phyloP scores from a whole-genome alignment of 2,329 filamentous ascomycete genomes.

The Scedosporium aurantiacum region DNA sequence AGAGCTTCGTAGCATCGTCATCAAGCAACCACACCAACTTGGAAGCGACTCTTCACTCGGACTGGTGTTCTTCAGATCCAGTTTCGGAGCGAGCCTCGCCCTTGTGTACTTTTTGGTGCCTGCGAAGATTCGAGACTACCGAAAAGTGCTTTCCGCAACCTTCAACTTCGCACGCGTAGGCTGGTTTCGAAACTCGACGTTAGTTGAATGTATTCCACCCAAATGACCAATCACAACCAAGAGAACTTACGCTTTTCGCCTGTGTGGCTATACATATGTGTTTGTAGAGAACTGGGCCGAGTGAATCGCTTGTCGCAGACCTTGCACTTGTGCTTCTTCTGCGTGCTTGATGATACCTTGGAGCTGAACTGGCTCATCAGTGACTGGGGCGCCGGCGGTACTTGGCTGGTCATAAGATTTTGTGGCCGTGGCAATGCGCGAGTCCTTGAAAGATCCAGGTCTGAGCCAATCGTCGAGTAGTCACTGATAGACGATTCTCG shows the following conservation, averaged over 20 bases:
- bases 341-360: slow-evolving; percentile 86
- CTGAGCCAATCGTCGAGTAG: slow-evolving; percentile 81
- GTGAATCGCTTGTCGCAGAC: slow-evolving; percentile 98
- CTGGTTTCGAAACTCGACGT: slow-evolving; percentile 31
- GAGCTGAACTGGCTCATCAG: slow-evolving; percentile 99
- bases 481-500: slow-evolving; percentile 84
- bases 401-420: slow-evolving; percentile 46
- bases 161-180: slow-evolving; percentile 88
- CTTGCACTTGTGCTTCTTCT: slow-evolving; percentile 99
- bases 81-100: slow-evolving; percentile 55
- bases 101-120: slow-evolving; percentile 95
- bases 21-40: neutral
- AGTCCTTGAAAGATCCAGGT: slow-evolving; percentile 70
- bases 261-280: slow-evolving; percentile 97
- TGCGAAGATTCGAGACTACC: slow-evolving; percentile 86
- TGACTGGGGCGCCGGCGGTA: slow-evolving; percentile 77
- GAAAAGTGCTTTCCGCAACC: slow-evolving; percentile 95
- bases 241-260: slow-evolving; percentile 83
- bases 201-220: neutral
- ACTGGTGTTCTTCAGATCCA: slow-evolving; percentile 52
- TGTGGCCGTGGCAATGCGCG: slow-evolving; percentile 75
- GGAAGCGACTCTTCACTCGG: slow-evolving; percentile 29
- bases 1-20: no score
- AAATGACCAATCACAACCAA: no score
- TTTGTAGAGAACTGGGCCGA: slow-evolving; percentile 84